These are phyloP conservation scores for Knoxdaviesia capensis DNA, from an alignment of 2,329 filamentous ascomycete genomes.

Conservation along the genomic window DNA sequence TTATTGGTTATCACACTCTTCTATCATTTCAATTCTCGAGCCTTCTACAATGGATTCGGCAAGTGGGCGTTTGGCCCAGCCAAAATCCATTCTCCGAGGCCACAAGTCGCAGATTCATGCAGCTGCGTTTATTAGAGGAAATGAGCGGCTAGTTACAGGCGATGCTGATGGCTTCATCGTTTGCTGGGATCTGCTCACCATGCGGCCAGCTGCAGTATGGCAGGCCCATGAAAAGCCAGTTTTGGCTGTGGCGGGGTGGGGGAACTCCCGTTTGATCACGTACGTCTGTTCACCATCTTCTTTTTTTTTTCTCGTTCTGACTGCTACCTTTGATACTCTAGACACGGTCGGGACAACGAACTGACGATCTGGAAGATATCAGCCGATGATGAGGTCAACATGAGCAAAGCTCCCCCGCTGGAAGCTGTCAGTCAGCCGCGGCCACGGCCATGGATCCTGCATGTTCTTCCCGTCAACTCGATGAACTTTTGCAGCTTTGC, in stretches of 20 bases:
- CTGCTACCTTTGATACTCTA: slow-evolving; percentile 14
- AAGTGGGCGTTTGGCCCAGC: too few species aligned
- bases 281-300: slow-evolving; percentile 28
- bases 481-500: slow-evolving; percentile 89
- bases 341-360: slow-evolving; percentile 78
- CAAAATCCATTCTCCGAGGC: slow-evolving; percentile 56
- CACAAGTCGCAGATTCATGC: slow-evolving; percentile 66
- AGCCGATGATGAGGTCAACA: slow-evolving; percentile 33
- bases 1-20: too few species aligned
- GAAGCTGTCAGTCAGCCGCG: slow-evolving; percentile 30
- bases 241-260: slow-evolving; percentile 55
- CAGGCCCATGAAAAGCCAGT: slow-evolving; percentile 62
- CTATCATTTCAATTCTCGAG: too few species aligned
- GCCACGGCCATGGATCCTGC: slow-evolving; percentile 64
- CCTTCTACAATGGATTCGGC: too few species aligned
- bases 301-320: background rate
- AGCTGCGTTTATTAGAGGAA: slow-evolving; percentile 49
- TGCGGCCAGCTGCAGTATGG: slow-evolving; percentile 72
- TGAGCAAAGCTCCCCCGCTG: slow-evolving; percentile 53
- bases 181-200: slow-evolving; percentile 65
- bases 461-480: slow-evolving; percentile 71
- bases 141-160: slow-evolving; percentile 62
- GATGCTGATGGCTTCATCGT: slow-evolving; percentile 83
- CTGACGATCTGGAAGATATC: slow-evolving; percentile 67
- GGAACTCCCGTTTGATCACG: slow-evolving; percentile 59